A percentile compares a stretch with the other conserved stretches of the same genome.
Conservation (phyloP, 1,139 yeast genomes). For the Candida neerlandica region DNA sequence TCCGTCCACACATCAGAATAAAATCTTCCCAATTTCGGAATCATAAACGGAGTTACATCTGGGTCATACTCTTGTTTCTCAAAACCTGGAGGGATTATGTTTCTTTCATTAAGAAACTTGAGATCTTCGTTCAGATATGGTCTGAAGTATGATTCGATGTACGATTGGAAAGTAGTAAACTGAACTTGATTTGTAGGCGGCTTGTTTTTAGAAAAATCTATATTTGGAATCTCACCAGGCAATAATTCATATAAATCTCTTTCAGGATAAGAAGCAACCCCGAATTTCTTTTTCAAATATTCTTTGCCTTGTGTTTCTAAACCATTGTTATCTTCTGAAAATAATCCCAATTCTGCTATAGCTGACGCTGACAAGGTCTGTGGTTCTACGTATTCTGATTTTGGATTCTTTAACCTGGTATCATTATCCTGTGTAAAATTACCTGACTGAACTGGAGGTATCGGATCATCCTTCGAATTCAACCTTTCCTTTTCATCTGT, state of each 20-base stretch:
- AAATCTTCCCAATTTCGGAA: constrained; percentile 83
- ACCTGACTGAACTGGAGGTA: constrained; percentile 51
- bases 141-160: constrained; percentile 83
- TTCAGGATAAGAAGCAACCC: constrained; percentile 87
- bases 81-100: constrained; percentile 56
- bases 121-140: constrained; percentile 79
- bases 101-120: constrained; percentile 65
- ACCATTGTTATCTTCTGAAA: constrained; percentile 59
- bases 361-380: constrained; percentile 76
- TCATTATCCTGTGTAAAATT: constrained; percentile 54
- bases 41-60: constrained; percentile 63
- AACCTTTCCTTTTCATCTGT: constrained; percentile 14
- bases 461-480: constrained; percentile 34
- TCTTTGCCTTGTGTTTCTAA: constrained; percentile 67
- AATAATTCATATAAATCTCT: constrained; percentile 71
- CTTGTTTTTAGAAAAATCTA: constrained; percentile 81
- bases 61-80: constrained; percentile 60
- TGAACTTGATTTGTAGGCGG: constrained; percentile 89
- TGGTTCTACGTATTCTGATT: constrained; percentile 72
- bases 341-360: constrained; percentile 62
- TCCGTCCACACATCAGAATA: constrained; percentile 86
- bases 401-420: constrained; percentile 70
- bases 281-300: constrained; percentile 73
- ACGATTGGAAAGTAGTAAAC: constrained; percentile 82
- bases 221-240: constrained; percentile 88